A percentile compares a stretch with the other conserved stretches of the same genome.
Evolutionary conservation across 208 protist genomes (phyloP).

Genomic region (Trichomonas vaginalis): DNA sequence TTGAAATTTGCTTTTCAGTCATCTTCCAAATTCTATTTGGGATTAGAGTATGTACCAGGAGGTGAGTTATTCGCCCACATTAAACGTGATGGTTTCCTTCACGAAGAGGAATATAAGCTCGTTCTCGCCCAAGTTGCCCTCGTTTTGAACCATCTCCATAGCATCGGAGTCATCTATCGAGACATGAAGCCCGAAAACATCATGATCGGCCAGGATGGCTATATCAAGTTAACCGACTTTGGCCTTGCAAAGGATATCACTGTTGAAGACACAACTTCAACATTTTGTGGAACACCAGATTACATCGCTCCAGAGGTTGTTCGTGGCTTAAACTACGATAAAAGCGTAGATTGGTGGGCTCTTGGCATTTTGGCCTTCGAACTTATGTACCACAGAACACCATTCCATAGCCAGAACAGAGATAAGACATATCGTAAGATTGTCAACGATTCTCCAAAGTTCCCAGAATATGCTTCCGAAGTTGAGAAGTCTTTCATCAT

Average conservation of each 20-base stretch:
- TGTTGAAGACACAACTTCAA: background rate
- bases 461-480: slow-evolving; percentile 35
- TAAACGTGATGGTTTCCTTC: background rate
- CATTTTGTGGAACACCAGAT: background rate
- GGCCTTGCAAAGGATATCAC: background rate
- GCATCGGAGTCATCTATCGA: background rate
- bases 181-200: background rate
- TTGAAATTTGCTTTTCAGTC: background rate
- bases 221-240: background rate
- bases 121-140: background rate
- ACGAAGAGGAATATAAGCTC: background rate
- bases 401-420: slow-evolving; percentile 49
- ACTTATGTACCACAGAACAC: slow-evolving; percentile 48
- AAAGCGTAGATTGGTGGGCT: slow-evolving; percentile 58
- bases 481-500: slow-evolving; percentile 34
- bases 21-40: background rate
- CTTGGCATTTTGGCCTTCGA: slow-evolving; percentile 56
- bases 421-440: slow-evolving; percentile 50
- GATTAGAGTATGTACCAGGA: background rate
- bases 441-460: slow-evolving; percentile 26
- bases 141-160: background rate
- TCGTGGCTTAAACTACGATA: slow-evolving; percentile 32
- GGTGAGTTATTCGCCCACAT: background rate
- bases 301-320: background rate
- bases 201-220: background rate